Conservation (phyloP, 1,139 yeast genomes). For the Hemisphaericaspora subhashii region DNA sequence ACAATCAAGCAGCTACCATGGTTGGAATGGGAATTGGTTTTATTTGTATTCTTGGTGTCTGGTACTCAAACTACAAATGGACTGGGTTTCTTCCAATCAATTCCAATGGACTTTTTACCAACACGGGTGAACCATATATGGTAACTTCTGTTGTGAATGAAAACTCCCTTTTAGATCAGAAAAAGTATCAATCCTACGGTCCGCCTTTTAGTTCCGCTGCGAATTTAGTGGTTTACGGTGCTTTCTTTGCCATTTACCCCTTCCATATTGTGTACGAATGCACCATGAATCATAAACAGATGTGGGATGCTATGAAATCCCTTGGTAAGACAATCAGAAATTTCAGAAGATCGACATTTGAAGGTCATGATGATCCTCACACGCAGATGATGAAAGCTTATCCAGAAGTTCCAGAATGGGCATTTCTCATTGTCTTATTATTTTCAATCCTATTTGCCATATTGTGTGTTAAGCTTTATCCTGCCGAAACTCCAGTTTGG, state of each 20-base stretch:
- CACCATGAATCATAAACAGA: constrained; percentile 27
- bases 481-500: constrained; percentile 57
- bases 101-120: constrained; percentile 42
- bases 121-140: constrained; percentile 44
- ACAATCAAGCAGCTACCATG: constrained; percentile 39
- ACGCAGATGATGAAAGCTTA: constrained; percentile 54
- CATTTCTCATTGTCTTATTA: constrained; percentile 48
- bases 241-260: constrained; percentile 60
- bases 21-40: constrained; percentile 47
- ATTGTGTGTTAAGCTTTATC: constrained; percentile 45
- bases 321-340: constrained; percentile 11
- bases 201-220: constrained; percentile 46
- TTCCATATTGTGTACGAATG: constrained; percentile 51
- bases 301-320: constrained; percentile 15
- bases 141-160: constrained; percentile 43
- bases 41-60: constrained; percentile 43
- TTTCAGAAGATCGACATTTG: constrained; percentile 15
- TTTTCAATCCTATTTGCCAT: constrained; percentile 51
- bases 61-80: constrained; percentile 52
- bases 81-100: constrained; percentile 57
- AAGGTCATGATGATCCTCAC: constrained; percentile 49
- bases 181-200: constrained; percentile 45
- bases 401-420: constrained; percentile 65
- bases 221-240: constrained; percentile 51
- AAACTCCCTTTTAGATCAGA: constrained; percentile 35